These are phyloP conservation scores for Alternaria hordeiaustralica DNA, from an alignment of 2,329 filamentous ascomycete genomes.

Conservation along the genomic window DNA sequence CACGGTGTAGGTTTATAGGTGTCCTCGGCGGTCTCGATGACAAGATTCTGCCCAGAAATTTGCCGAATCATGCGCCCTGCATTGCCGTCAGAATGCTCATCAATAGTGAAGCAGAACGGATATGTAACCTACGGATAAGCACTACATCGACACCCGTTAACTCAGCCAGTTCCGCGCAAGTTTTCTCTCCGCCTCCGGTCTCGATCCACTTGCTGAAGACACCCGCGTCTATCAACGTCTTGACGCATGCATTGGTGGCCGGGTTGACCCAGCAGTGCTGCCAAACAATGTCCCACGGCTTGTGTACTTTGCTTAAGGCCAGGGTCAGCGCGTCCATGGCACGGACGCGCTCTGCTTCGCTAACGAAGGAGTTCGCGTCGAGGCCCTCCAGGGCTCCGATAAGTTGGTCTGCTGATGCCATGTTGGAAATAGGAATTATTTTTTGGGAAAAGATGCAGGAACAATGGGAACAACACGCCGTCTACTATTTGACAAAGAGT, in stretches of 20 bases:
- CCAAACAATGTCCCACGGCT: conserved; percentile 9
- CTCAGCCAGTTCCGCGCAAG: conserved; percentile 3
- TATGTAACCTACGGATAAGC: background rate
- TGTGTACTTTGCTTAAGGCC: conserved; percentile 6
- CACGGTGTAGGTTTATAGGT: conserved; percentile 8
- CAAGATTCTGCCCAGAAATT: conserved; percentile 1
- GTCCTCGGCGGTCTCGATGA: background rate
- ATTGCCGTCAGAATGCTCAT: background rate
- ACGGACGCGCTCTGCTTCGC: conserved; percentile 8
- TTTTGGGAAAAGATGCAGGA: conserved; percentile 2
- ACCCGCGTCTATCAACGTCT: conserved; percentile 9
- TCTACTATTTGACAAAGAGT: background rate
- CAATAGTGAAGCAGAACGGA: background rate
- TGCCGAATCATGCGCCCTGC: background rate
- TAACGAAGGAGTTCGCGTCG: conserved; percentile 6
- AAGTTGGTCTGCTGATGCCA: conserved; percentile 8
- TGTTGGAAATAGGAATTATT: conserved; percentile 4
- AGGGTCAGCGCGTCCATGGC: conserved; percentile 5
- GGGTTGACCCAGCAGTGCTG: conserved; percentile 8
- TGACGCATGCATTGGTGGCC: conserved; percentile 9
- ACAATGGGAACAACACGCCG: background rate
- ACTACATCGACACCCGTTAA: background rate
- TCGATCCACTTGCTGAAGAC: conserved; percentile 9
- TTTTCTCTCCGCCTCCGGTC: conserved; percentile 3
- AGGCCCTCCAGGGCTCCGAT: conserved; percentile 3